Conservation (phyloP, 1,284 basidiomycete species). For the Sutorius eximius region DNA sequence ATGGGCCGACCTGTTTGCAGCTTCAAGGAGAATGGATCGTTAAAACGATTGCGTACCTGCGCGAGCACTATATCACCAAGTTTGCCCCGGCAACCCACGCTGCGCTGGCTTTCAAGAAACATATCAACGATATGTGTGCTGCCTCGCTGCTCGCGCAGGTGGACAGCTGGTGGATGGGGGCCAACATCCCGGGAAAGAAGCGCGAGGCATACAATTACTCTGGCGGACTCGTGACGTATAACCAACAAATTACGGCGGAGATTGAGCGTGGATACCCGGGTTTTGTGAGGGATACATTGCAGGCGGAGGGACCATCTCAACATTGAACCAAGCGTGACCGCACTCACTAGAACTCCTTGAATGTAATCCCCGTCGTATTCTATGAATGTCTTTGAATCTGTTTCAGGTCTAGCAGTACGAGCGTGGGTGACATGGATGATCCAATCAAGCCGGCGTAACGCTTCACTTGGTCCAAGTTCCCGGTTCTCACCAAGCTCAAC, state of each 20-base stretch:
- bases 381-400: not conserved
- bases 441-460: no score
- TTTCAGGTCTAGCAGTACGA: not conserved
- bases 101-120: constrained; percentile 14
- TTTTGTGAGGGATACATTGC: constrained; percentile 15
- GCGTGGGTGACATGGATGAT: not conserved
- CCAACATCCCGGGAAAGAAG: constrained; percentile 17
- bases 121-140: constrained; percentile 2
- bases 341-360: no score
- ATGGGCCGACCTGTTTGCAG: constrained; percentile 10
- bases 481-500: not conserved
- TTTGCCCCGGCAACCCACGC: constrained; percentile 13
- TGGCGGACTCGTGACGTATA: constrained; percentile 2
- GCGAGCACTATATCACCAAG: constrained; percentile 14
- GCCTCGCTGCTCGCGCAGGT: not conserved
- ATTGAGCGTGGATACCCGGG: constrained; percentile 12
- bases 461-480: not conserved
- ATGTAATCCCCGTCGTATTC: not conserved
- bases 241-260: constrained; percentile 6
- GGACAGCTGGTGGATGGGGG: constrained; percentile 12
- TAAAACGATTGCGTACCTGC: constrained; percentile 10
- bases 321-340: no score
- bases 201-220: constrained; percentile 12
- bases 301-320: no score
- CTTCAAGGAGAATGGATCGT: constrained; percentile 13